phyloP scores from a whole-genome alignment of 1,284 basidiomycete species.

The Vanrija sp. region DNA sequence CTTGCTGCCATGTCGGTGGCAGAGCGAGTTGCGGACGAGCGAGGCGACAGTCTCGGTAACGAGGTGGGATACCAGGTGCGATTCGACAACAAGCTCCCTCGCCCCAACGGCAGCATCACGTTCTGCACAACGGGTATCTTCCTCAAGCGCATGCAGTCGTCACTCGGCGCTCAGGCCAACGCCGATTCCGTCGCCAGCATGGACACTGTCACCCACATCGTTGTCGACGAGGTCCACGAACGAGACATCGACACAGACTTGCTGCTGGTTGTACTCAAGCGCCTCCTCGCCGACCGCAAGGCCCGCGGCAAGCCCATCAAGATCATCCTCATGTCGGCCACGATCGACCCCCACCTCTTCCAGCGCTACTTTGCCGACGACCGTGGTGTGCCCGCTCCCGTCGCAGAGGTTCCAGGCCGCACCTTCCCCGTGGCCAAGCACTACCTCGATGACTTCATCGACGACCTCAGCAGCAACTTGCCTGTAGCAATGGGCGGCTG shows the following conservation, averaged over 20 bases:
- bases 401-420: constrained; percentile 85
- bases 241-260: constrained; percentile 93
- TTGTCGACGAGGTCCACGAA: constrained; percentile 96
- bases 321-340: constrained; percentile 92
- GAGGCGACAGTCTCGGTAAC: constrained; percentile 69
- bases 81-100: constrained; percentile 77
- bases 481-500: constrained; percentile 53
- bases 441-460: constrained; percentile 76
- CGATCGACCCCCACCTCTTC: constrained; percentile 86
- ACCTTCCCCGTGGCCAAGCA: constrained; percentile 81
- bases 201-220: constrained; percentile 82
- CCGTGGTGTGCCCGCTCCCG: constrained; percentile 60
- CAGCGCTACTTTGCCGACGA: constrained; percentile 75
- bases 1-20: constrained; percentile 92
- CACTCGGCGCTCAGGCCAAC: constrained; percentile 55
- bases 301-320: constrained; percentile 73
- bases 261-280: constrained; percentile 84
- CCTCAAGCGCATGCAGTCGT: constrained; percentile 78
- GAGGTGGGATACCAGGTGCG: constrained; percentile 88
- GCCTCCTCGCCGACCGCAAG: constrained; percentile 72
- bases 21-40: constrained; percentile 84
- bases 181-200: constrained; percentile 51
- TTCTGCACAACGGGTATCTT: constrained; percentile 95
- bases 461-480: constrained; percentile 52
- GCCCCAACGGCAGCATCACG: constrained; percentile 75